Evolutionary conservation across 2,329 filamentous ascomycete species (phyloP).

Genomic region (Aspergillus unguis): DNA sequence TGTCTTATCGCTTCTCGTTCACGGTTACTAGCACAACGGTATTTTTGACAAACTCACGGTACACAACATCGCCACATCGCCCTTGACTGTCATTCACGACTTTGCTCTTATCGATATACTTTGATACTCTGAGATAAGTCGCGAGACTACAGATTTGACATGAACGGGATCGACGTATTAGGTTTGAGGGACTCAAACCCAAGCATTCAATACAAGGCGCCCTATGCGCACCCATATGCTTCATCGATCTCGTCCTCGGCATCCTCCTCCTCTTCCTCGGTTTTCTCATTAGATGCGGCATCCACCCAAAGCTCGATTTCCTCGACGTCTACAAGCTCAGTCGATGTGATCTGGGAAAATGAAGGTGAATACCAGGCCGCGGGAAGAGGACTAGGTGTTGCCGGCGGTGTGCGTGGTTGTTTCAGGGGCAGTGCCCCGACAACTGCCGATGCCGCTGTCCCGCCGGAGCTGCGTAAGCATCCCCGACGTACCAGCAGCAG

Average conservation of each 20-base stretch:
- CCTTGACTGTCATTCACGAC: slow-evolving; percentile 17
- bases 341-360: slow-evolving; percentile 50
- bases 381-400: slow-evolving; percentile 25
- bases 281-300: slow-evolving; percentile 67
- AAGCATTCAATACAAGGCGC: slow-evolving; percentile 34
- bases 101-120: slow-evolving; percentile 17
- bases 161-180: slow-evolving; percentile 45
- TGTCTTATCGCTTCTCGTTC: slow-evolving; percentile 30
- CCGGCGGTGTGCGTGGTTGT: slow-evolving; percentile 25
- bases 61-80: slow-evolving; percentile 21
- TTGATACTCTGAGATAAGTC: slow-evolving; percentile 13
- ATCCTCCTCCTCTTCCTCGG: slow-evolving; percentile 71
- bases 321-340: slow-evolving; percentile 62
- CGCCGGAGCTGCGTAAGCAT: slow-evolving; percentile 45
- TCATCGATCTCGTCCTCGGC: slow-evolving; percentile 70
- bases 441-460: slow-evolving; percentile 33
- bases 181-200: slow-evolving; percentile 41
- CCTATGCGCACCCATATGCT: slow-evolving; percentile 58
- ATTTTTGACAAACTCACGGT: slow-evolving; percentile 21
- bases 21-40: slow-evolving; percentile 34
- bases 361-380: slow-evolving; percentile 29
- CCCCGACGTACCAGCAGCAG: slow-evolving; percentile 54
- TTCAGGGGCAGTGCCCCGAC: slow-evolving; percentile 29
- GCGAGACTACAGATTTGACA: slow-evolving; percentile 33
- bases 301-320: slow-evolving; percentile 69